Base-by-base conservation (phyloP, 257 asterid species). In the Solanum clarkiae region DNA sequence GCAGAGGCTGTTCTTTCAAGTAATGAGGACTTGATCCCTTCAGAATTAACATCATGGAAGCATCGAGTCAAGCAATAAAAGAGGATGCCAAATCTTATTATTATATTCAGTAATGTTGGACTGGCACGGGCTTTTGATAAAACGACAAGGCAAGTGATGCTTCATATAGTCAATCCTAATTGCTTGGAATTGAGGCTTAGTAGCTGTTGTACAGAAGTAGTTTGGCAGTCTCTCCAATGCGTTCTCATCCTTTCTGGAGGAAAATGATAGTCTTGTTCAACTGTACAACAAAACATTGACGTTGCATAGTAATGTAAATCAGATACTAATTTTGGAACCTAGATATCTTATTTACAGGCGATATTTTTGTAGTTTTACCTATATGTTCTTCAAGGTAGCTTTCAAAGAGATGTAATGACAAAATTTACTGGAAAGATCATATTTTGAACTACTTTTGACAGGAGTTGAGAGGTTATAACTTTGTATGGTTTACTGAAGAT, bases 11-110 rank as follows among this genome's bases (percentile, higher is more conserved):
- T 92, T 69, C 88, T 96, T 51, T 90, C 95, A 32, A 40, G 94
- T 63, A 83, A 91, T 44, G 98, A 94, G 86, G 89, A 87, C 84
- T 84, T 87, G 88, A 89, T 96, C 75, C 98, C 99, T 40, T 80
- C 84, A 55, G 94, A 93, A 82, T 86, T 96, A 47, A 92, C 89
- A 22, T 91, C 94, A 44, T 96, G 98, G 98, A 96, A 93, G 92
- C 88, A 84, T 42, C 90, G 85, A 69, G 65, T 77, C 82, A 85
- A 36, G 77, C 87, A 65, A 45, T 75, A 86, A 6, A 77, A 53
- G 82, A 53, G 49, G 59, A 26, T 53, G 47, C 13, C 26, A 9
- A 77, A 53, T 77, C 47, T 8, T 29, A 16, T 56, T 20, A 80
- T 51, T 84, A 70, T 60, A 49, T 29, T 49, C 44, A 24, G 24